A percentile compares a stretch with the other conserved stretches of the same genome.
Conservation (phyloP, 768 basidiomycete species). For the Russula earlei region DNA sequence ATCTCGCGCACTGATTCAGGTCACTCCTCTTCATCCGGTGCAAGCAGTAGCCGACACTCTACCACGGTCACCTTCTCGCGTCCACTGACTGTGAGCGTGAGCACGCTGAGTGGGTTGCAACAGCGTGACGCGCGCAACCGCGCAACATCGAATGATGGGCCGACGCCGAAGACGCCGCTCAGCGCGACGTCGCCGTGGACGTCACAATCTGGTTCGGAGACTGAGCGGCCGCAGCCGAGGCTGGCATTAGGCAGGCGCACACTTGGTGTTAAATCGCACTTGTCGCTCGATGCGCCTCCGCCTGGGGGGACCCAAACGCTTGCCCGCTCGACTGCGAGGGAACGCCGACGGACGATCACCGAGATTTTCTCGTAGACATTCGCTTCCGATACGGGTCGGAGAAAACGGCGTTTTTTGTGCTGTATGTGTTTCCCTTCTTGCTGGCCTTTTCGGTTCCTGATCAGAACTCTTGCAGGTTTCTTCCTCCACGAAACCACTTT, state of each 20-base stretch:
- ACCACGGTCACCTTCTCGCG: conserved; percentile 55
- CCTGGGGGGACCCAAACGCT: conserved; percentile 29
- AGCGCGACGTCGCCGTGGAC: conserved; percentile 31
- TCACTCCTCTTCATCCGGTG: conserved; percentile 24
- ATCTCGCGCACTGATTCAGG: conserved; percentile 41
- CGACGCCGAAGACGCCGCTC: conserved; percentile 24
- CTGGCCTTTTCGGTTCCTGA: neutral
- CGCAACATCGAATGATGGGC: conserved; percentile 28
- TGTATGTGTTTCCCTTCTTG: neutral
- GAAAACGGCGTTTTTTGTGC: neutral
- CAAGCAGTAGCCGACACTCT: conserved; percentile 25
- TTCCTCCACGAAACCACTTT: neutral
- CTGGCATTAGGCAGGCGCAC: conserved; percentile 26
- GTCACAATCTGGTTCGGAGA: conserved; percentile 39
- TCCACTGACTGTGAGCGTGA: conserved; percentile 45
- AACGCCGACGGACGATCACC: conserved; percentile 43
- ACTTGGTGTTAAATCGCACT: conserved; percentile 32
- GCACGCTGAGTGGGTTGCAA: conserved; percentile 45
- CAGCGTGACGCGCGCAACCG: conserved; percentile 38
- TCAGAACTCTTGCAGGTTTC: neutral
- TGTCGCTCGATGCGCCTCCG: conserved; percentile 35
- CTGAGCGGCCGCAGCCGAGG: conserved; percentile 37
- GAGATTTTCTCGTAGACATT: conserved; percentile 34
- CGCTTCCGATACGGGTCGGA: neutral
- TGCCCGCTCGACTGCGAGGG: conserved; percentile 27